phyloP scores from a whole-genome alignment of 2,329 filamentous ascomycete species.

The Thyridium curvatum region DNA sequence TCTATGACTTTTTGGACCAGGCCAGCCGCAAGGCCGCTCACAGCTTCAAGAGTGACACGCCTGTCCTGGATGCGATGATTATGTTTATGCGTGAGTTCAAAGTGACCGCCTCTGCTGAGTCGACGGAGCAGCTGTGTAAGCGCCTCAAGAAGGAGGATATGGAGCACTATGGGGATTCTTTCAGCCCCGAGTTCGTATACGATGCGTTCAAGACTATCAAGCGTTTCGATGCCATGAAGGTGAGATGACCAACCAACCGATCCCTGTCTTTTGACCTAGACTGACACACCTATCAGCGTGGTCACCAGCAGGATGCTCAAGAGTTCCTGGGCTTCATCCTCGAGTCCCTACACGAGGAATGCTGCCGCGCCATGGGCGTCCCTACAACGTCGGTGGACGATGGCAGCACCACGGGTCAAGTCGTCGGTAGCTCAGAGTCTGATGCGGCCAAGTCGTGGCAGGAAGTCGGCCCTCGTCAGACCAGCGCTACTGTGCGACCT shows the following conservation, averaged over 20 bases:
- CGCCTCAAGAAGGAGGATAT: constrained; percentile 76
- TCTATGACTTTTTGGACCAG: constrained; percentile 89
- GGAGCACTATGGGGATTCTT: constrained; percentile 84
- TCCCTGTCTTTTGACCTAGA: background rate
- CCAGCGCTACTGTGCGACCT: constrained; percentile 76
- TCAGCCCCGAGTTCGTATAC: constrained; percentile 93
- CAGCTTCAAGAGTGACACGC: constrained; percentile 93
- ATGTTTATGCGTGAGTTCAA: constrained; percentile 94
- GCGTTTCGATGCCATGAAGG: constrained; percentile 86
- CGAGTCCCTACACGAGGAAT: constrained; percentile 91
- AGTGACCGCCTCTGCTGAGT: constrained; percentile 71
- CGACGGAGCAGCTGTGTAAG: constrained; percentile 66
- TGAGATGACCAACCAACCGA: constrained; percentile 32
- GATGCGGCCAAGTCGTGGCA: constrained; percentile 64
- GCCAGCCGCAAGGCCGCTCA: constrained; percentile 77
- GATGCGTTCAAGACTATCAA: constrained; percentile 82
- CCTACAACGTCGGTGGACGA: constrained; percentile 24
- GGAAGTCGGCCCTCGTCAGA: constrained; percentile 90
- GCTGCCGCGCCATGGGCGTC: constrained; percentile 63
- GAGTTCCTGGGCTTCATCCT: constrained; percentile 93
- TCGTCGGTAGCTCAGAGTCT: no score
- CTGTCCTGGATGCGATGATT: constrained; percentile 91
- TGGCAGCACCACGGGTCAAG: no score
- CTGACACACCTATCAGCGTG: constrained; percentile 49
- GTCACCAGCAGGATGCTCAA: constrained; percentile 96